Percentiles rank a stretch among this genome's conserved stretches.
Conservation (phyloP, 176 grass and related monocot genomes). For the Juncus inflexus region DNA sequence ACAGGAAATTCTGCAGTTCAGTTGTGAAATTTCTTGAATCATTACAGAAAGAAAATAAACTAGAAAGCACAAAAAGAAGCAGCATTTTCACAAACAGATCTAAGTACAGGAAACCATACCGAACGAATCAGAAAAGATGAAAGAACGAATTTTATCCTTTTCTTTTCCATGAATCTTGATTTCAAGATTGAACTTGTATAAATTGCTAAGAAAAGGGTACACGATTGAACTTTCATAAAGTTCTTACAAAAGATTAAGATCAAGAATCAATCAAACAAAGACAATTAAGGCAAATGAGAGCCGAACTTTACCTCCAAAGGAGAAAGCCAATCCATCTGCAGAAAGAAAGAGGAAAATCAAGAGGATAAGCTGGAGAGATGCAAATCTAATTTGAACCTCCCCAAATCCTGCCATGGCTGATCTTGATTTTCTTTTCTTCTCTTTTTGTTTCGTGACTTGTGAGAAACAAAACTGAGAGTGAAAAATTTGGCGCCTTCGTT, state of each 20-base stretch:
- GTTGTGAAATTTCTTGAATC: not conserved
- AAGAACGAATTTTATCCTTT: not conserved
- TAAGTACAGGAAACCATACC: not conserved
- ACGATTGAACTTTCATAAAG: not conserved
- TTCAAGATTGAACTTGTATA: too few species aligned
- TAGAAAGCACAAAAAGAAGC: not conserved
- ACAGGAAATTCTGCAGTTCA: too few species aligned
- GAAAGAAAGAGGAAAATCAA: conserved; percentile 15
- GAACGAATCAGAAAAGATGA: not conserved
- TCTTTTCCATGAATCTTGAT: too few species aligned
- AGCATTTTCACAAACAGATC: conserved; percentile 12
- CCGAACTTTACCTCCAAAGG: conserved; percentile 8
- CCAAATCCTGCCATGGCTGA: conserved; percentile 1
- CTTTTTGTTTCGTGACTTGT: not conserved
- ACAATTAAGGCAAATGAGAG: not conserved
- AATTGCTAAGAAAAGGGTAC: too few species aligned
- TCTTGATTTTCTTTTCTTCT: conserved; percentile 16
- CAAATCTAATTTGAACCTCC: not conserved
- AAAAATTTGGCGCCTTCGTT: conserved; percentile 18
- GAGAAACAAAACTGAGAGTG: not conserved
- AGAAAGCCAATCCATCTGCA: conserved; percentile 9
- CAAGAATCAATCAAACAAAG: not conserved
- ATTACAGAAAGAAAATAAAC: not conserved
- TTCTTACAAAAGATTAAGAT: not conserved
- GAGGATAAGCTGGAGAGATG: not conserved